Evolutionary conservation across 495 filamentous ascomycete genomes (phyloP), one percentile per base, ranked within the genome.

Genomic region (Talaromyces nanjingensis): DNA sequence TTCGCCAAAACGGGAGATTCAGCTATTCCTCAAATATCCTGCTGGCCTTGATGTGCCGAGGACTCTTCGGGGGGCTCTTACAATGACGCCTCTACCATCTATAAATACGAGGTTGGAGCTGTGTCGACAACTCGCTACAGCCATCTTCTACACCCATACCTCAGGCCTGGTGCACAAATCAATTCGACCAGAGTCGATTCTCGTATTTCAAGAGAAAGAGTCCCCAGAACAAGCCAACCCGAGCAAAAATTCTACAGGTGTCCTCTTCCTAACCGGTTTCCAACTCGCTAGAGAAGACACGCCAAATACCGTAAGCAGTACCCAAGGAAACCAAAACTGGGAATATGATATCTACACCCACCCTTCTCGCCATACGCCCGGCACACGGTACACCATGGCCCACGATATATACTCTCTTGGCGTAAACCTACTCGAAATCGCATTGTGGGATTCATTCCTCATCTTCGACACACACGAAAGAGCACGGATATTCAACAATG

Each of bases 331-430:
- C 49, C 49, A 54, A 24, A 54, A 54, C 24, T 54, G 49, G 49
- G 49, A 54, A 54, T 54, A 54, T 18, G 49, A 54, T 11, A 54
- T 54, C 49, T 54, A 54, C 49, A 54, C 49, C 6, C 49, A 54
- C 12, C 49, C 49, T 7, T 54, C 49, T 54, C 49, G 49, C 7
- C 49, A 54, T 9, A 16, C 3, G 3, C 20, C 20, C 20, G 49
- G 49, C 4, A 54, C 49, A 14, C 2, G 49, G 11, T 66, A 85
- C 62, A 69, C 49, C 6, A 86, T 85, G 82, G 79, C 83, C 64
- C 82, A 86, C 69, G 85, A 87, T 64, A 84, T 87, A 18, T 87
- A 87, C 68, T 83, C 79, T 65, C 72, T 87, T 4, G 85, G 85
- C 0, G 79, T 84, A 14, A 78, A 77, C 62, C 72, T 88, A 3